Base-by-base conservation (phyloP, 768 basidiomycete species). In the Russula virescens region DNA sequence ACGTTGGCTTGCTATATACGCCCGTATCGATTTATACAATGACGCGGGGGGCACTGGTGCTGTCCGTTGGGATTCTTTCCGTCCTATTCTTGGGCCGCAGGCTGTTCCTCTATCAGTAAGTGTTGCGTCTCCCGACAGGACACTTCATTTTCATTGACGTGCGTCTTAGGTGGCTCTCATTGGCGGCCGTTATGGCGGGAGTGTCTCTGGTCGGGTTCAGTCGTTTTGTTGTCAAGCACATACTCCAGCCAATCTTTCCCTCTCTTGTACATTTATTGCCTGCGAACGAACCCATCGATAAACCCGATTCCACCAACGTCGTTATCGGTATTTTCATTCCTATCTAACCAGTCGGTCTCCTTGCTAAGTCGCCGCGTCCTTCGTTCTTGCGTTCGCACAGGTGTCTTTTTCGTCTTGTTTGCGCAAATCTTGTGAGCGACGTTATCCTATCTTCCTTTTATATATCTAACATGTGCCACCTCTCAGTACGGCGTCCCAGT, bases 1-100 rank as follows among this genome's bases (percentile, higher is more conserved):
- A 97, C 71, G 80, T 96, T 67, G 97, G 97, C 58, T 81, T 99
- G 51, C 82, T 99, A 42, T 93, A 95, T 74, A 95, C 94, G 1
- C 96, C 96, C 31, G 97, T 99, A 58, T 94, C 91, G 47, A 93
- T 98, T 69, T 98, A 92, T 78, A 95, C 97, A 75, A 96, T 97
- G 94, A 92, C 87, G 64, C 86, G 89, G 61, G 94, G 95, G 55
- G 89, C 93, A 47, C 85, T 97, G 61, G 93, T 97, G 52, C 82
- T 96, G 58, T 98, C 94, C 75, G 96, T 98, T 63, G 96, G 94
- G 51, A 71, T 91, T 59, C 83, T 98, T 68, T 91, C 88, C 55
- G 94, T 98, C 69, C 73, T 94, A 60, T 98, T 98, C 80, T 85
- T 99, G 62, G 83, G 81, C 55, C 86, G 95, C 67, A 83, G 81